Percentiles rank a stretch among this genome's conserved stretches.
Evolutionary conservation across 768 basidiomycete species (phyloP).

Genomic region (Termitomyces sp.): DNA sequence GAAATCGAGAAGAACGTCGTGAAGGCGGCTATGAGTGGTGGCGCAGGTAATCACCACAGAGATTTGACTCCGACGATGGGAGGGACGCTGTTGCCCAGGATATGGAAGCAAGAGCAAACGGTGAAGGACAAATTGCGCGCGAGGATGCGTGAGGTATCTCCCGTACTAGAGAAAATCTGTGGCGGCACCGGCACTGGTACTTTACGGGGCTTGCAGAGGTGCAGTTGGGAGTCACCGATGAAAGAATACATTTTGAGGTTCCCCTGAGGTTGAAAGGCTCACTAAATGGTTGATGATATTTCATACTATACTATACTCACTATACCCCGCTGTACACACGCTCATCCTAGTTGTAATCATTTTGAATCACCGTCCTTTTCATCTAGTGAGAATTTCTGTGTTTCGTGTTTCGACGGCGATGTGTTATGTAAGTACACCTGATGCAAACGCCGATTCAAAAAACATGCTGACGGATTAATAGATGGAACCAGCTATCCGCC

Average conservation of each 20-base stretch:
- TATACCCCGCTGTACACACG: not conserved
- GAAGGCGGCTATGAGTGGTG: slow-evolving; percentile 9
- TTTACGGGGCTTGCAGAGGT: slow-evolving; percentile 36
- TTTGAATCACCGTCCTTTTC: not conserved
- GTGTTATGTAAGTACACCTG: too few species aligned
- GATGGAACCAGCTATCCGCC: too few species aligned
- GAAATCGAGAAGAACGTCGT: slow-evolving; percentile 39
- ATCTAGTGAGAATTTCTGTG: too few species aligned
- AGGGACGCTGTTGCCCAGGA: slow-evolving; percentile 10
- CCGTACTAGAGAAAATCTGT: slow-evolving; percentile 36
- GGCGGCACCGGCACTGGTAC: slow-evolving; percentile 33
- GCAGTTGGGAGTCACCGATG: slow-evolving; percentile 61
- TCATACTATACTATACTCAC: not conserved
- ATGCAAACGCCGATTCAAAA: not conserved
- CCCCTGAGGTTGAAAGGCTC: slow-evolving; percentile 34
- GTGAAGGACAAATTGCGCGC: slow-evolving; percentile 16
- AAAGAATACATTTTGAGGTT: slow-evolving; percentile 60
- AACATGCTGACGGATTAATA: too few species aligned
- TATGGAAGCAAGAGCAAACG: slow-evolving; percentile 10
- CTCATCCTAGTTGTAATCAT: slow-evolving; percentile 1
- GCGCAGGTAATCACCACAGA: slow-evolving; percentile 1
- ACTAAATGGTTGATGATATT: not conserved
- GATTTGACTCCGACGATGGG: slow-evolving; percentile 11
- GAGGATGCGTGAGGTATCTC: slow-evolving; percentile 30
- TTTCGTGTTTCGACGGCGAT: too few species aligned